These are phyloP conservation scores for Blastobotrys illinoisensis DNA, from an alignment of 1,139 yeast species.

Conservation along the genomic window DNA sequence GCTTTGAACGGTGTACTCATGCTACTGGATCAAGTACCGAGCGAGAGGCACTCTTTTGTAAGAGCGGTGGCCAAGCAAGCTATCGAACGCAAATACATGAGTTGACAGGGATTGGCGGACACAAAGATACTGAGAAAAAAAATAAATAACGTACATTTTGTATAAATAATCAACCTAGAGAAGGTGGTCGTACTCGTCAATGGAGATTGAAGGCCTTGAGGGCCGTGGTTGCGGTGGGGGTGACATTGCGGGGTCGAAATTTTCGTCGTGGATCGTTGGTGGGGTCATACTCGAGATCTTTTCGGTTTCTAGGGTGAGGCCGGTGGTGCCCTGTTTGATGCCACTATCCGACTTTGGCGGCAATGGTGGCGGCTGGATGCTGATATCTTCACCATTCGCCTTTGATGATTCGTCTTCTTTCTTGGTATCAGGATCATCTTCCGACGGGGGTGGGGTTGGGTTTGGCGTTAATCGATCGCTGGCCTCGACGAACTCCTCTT, in stretches of 20 bases:
- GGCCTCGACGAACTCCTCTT: constrained; percentile 1
- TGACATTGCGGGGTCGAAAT: background rate
- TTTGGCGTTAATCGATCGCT: constrained; percentile 2
- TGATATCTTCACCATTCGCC: background rate
- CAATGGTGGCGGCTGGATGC: background rate
- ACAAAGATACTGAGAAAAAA: background rate
- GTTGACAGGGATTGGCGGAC: background rate
- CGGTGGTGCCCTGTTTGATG: background rate
- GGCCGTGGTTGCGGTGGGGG: constrained; percentile 5
- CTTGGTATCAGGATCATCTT: background rate
- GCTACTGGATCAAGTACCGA: background rate
- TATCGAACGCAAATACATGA: background rate
- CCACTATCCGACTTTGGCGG: background rate
- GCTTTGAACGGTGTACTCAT: background rate
- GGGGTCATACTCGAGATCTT: background rate
- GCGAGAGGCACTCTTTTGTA: background rate
- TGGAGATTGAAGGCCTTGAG: background rate
- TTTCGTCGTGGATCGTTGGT: background rate
- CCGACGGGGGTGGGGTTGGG: background rate
- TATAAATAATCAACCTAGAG: background rate
- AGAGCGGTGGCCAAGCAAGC: background rate
- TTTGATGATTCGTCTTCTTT: background rate
- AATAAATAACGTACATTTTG: background rate
- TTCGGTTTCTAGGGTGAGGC: background rate
- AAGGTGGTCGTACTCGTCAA: constrained; percentile 5